Evolutionary conservation across 768 basidiomycete species (phyloP).

Genomic region (Termitomyces sp.): DNA sequence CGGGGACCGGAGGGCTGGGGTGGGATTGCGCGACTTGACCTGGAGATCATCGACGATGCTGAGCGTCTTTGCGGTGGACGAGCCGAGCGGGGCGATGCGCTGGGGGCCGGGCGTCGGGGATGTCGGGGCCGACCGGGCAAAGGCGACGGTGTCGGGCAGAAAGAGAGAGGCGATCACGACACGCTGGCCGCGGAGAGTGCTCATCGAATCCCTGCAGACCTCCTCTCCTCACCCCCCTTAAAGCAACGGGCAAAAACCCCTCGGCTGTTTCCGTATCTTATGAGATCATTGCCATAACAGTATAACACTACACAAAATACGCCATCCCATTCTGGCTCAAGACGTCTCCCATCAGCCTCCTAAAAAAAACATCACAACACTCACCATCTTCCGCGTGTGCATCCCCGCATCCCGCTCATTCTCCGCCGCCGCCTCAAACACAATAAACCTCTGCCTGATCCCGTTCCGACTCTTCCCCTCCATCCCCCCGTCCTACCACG

Average conservation of each 20-base stretch:
- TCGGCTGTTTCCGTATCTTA: slow-evolving; percentile 16
- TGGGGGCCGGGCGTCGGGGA: slow-evolving; percentile 16
- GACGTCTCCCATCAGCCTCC: background rate
- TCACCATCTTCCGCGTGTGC: slow-evolving; percentile 70
- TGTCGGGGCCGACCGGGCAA: slow-evolving; percentile 57
- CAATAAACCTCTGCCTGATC: slow-evolving; percentile 58
- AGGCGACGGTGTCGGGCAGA: slow-evolving; percentile 68
- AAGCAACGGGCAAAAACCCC: background rate
- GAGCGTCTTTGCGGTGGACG: slow-evolving; percentile 36
- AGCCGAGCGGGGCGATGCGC: slow-evolving; percentile 19
- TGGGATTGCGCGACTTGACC: slow-evolving; percentile 47
- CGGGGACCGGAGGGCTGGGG: slow-evolving; percentile 36
- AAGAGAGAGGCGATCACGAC: slow-evolving; percentile 83
- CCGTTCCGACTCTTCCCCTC: background rate
- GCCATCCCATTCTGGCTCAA: slow-evolving; percentile 55
- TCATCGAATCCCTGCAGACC: too few species aligned
- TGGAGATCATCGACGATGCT: slow-evolving; percentile 77
- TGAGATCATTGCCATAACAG: slow-evolving; percentile 13
- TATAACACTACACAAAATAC: slow-evolving; percentile 41
- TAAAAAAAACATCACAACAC: slow-evolving; percentile 22
- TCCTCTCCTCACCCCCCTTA: too few species aligned
- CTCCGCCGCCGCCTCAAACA: slow-evolving; percentile 85
- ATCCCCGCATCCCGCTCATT: slow-evolving; percentile 83
- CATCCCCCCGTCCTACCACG: background rate
- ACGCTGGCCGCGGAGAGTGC: slow-evolving; percentile 68